phyloP scores from a whole-genome alignment of 768 basidiomycete species.

The Pulveroboletus frians region DNA sequence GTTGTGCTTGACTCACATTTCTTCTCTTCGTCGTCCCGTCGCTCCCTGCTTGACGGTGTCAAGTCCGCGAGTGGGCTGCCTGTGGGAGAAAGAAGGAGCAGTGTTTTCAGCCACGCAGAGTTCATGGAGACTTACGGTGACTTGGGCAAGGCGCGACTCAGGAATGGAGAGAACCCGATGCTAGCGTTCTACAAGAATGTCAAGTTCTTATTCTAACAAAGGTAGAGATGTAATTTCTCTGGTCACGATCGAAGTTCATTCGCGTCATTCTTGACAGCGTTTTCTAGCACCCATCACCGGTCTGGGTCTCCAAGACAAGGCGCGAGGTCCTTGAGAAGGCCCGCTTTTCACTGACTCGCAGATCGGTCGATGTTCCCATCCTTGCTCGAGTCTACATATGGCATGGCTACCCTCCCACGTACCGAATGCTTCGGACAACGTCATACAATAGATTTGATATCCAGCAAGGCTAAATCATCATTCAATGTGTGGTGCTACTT shows the following conservation, averaged over 20 bases:
- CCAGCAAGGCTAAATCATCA: not conserved
- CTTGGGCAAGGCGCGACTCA: conserved; percentile 59
- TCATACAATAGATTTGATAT: not conserved
- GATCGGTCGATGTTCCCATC: not conserved
- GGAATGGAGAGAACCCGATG: conserved; percentile 85
- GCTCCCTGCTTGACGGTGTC: conserved; percentile 65
- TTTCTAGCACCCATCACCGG: not conserved
- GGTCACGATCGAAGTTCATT: not conserved
- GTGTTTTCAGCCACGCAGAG: conserved; percentile 82
- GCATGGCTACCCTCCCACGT: not conserved
- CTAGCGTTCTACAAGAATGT: conserved; percentile 90
- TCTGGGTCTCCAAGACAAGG: not conserved
- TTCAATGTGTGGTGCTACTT: not conserved
- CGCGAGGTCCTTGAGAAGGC: not conserved
- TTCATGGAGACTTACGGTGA: conserved; percentile 87
- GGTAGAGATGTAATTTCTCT: not conserved
- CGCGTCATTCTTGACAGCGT: not conserved
- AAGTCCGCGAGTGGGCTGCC: conserved; percentile 71
- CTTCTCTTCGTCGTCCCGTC: conserved; percentile 56
- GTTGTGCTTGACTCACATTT: conserved; percentile 55
- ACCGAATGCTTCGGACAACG: no score
- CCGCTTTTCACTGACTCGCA: not conserved
- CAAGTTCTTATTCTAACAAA: conserved; percentile 75
- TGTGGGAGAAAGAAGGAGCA: conserved; percentile 74
- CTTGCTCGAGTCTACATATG: not conserved